Base-by-base conservation (phyloP, 2,329 filamentous ascomycete species). In the Dothistroma pini region DNA sequence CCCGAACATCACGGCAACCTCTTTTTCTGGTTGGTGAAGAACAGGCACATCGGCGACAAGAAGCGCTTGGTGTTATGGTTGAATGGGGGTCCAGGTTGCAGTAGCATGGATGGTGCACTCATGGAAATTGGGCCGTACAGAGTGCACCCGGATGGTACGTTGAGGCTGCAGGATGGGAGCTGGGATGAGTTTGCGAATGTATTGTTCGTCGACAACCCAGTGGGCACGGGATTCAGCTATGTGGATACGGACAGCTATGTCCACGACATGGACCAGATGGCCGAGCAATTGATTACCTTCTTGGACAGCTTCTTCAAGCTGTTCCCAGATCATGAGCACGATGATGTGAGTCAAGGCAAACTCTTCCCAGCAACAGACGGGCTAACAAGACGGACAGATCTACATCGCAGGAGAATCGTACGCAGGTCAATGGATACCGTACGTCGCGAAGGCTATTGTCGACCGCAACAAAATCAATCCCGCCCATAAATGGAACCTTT, bases 101-200 rank as follows among this genome's bases (percentile, higher is more conserved):
- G 92, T 76, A 97, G 93, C 31, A 93, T 97, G 83, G 96, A 99
- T 75, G 95, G 93, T 68, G 92, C 91, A 2, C 77, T 97, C 81
- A 97, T 97, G 87, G 95, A 99, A 76, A 86, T 99, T 65, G 95
- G 95, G 0, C 95, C 95, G 1, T 99, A 97, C 75, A 83, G 95
- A 66, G 79, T 99, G 60, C 88, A 89, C 72, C 84, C 93, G 67
- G 84, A 89, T 34, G 77, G 83, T 77, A 82, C 88, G 71, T 79
- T 99, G 60, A 81, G 81, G 60, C 87, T 91, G 74, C 97, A 97
- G 75, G 89, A 96, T 58, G 95, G 95, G n/a, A 93, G 92, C 0
- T 99, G 96, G 96, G 89, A 96, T 76, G 93, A 99, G 79, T 99
- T 97, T 72, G 91, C 95, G 66, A 99, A 99, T 71, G 77, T 99